Base-by-base conservation (phyloP, 2,329 filamentous ascomycete genomes). In the Ceratocystis eucalypticola region DNA sequence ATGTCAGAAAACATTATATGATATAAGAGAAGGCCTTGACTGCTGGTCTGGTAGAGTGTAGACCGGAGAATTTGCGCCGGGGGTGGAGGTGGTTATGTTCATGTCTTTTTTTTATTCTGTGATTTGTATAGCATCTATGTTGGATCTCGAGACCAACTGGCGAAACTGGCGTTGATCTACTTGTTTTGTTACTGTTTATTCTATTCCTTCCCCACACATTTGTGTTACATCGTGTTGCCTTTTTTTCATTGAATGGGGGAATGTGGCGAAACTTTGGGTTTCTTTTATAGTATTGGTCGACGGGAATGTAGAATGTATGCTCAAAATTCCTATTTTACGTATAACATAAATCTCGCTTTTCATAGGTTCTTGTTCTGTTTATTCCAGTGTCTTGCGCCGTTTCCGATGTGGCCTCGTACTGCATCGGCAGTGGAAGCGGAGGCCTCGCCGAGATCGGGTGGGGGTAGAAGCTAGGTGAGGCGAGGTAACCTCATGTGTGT, bases 41-140 rank as follows among this genome's bases (percentile, higher is more conserved):
- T 10, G 7, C 33, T 12, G 33, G 37, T 3, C 12, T 15, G 37
- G 37, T 15, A 15, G 37, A 41, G 3, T 41, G 10, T 15, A 5
- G 37, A 12, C 37, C 8, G 37, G 37, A 41, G 37, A 12, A 41
- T 5, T 5, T 41, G 3, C 12, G 37, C 3, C 3, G 22, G 48
- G 44, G 53, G 44, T 12, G 65, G 17, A n/a, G 48, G 41, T 59
- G 28, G 17, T 15, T 44, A 10, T 28, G 41, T n/a, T 48, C 59
- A 53, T 61, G 22, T 61, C 67, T 55, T 55, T 62, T 50, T 65
- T 59, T 53, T 37, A 10, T 45, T 20, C 44, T n/a, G 59, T 55
- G 15, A 33, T 53, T 50, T 63, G 41, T 63, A 30, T 59, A 59
- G 22, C 28, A 41, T 59, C 22, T 45, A 65, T 37, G 30, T 45